These are phyloP conservation scores for Fusarium pseudoanthophilum DNA, from an alignment of 2,329 filamentous ascomycete genomes.

Conservation along the genomic window DNA sequence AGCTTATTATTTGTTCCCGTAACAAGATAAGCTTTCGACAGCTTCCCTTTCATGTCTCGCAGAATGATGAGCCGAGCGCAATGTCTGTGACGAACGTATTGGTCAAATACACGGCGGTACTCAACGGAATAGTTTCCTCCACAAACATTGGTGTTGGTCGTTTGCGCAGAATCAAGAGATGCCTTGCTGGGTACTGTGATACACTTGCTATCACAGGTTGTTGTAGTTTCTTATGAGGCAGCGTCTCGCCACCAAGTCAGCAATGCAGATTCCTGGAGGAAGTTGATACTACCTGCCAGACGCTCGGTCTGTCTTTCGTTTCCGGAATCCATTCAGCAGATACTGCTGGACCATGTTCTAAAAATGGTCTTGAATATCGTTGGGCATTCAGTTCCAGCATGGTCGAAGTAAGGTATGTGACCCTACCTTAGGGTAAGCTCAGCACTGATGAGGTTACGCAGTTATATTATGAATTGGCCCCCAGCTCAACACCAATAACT, in stretches of 20 bases:
- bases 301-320: constrained; percentile 58
- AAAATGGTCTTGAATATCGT: constrained; percentile 68
- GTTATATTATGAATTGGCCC: constrained; percentile 75
- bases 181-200: constrained; percentile 68
- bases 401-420: constrained; percentile 64
- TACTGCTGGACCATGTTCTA: constrained; percentile 63
- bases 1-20: no score
- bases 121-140: neutral
- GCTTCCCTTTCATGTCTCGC: neutral
- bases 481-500: constrained; percentile 71
- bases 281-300: constrained; percentile 47
- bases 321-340: constrained; percentile 68
- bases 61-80: neutral
- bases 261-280: neutral
- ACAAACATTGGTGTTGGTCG: constrained; percentile 44
- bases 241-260: constrained; percentile 62
- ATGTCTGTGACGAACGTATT: no score
- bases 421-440: neutral
- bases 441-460: constrained; percentile 43
- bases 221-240: constrained; percentile 70
- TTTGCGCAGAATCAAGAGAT: constrained; percentile 66
- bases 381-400: constrained; percentile 77
- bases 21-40: neutral
- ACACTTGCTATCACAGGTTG: constrained; percentile 72
- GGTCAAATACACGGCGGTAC: no score